Conservation (phyloP, 169 alveolate species). For the Plasmodium blacklocki region DNA sequence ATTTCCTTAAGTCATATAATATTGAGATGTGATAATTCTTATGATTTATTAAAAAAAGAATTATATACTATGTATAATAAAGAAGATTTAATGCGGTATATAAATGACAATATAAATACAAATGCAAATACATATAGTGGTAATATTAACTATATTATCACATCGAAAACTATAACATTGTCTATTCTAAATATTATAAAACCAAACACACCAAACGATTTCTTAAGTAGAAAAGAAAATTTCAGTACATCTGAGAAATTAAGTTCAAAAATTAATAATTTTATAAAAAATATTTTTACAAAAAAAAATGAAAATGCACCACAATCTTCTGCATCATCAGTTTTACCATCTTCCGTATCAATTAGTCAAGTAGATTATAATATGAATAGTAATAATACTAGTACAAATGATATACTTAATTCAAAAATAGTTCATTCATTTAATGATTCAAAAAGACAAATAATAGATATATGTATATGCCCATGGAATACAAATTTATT, state of each 20-base stretch:
- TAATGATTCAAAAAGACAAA: constrained; percentile 70
- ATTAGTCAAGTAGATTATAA: neutral
- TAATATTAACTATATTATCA: constrained; percentile 43
- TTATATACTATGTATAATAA: constrained; percentile 33
- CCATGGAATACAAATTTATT: constrained; percentile 59
- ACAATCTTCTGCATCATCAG: neutral
- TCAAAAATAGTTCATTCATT: constrained; percentile 35
- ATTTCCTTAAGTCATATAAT: constrained; percentile 45
- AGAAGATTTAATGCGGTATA: constrained; percentile 26
- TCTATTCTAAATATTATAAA: constrained; percentile 31
- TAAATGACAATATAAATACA: neutral
- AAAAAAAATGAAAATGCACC: constrained; percentile 29
- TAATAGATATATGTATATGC: constrained; percentile 55
- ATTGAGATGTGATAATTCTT: constrained; percentile 22
- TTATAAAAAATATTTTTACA: constrained; percentile 60
- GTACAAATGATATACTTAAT: constrained; percentile 11
- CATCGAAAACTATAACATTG: constrained; percentile 34
- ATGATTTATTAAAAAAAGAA: constrained; percentile 38
- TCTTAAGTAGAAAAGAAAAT: constrained; percentile 47
- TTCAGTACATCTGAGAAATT: constrained; percentile 46
- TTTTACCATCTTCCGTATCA: neutral
- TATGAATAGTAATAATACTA: neutral
- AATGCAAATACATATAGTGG: neutral
- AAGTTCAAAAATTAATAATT: constrained; percentile 57
- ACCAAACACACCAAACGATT: constrained; percentile 13